Conservation (phyloP, 805 yeast genomes). For the Candida coquimbonensis region DNA sequence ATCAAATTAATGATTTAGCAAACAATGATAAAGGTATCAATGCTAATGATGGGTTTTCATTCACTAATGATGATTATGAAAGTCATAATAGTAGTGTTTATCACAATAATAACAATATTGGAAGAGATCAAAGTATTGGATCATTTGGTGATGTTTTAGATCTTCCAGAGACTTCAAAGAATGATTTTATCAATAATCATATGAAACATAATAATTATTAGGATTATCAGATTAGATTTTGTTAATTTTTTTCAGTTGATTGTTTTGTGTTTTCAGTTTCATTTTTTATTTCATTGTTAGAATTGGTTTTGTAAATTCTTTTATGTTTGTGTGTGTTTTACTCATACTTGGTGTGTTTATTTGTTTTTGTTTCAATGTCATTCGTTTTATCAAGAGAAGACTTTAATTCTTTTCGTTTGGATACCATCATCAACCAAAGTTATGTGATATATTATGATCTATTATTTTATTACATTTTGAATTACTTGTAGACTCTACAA, state of each 20-base stretch:
- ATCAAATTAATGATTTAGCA: neutral
- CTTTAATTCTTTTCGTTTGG: too few species aligned
- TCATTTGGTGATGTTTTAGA: slow-evolving; percentile 14
- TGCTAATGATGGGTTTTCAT: slow-evolving; percentile 7
- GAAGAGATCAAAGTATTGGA: slow-evolving; percentile 15
- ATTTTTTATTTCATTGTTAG: neutral
- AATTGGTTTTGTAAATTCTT: neutral
- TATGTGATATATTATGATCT: too few species aligned
- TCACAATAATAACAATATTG: neutral
- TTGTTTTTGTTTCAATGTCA: too few species aligned
- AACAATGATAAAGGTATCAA: neutral
- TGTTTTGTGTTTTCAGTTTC: neutral
- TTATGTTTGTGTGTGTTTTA: neutral
- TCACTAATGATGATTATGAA: slow-evolving; percentile 1
- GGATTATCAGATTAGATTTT: too few species aligned
- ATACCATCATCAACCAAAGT: too few species aligned
- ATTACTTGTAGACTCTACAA: neutral
- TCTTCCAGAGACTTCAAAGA: slow-evolving; percentile 12
- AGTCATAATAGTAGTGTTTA: too few species aligned
- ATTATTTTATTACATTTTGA: too few species aligned
- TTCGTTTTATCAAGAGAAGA: neutral
- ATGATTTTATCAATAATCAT: slow-evolving; percentile 15
- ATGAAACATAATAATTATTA: neutral
- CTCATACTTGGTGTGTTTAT: neutral
- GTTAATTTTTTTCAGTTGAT: too few species aligned